Percentiles rank a stretch among this genome's conserved stretches.
These are phyloP conservation scores for Penicillium frequentans DNA, from an alignment of 2,329 filamentous ascomycete species.

Conservation along the genomic window DNA sequence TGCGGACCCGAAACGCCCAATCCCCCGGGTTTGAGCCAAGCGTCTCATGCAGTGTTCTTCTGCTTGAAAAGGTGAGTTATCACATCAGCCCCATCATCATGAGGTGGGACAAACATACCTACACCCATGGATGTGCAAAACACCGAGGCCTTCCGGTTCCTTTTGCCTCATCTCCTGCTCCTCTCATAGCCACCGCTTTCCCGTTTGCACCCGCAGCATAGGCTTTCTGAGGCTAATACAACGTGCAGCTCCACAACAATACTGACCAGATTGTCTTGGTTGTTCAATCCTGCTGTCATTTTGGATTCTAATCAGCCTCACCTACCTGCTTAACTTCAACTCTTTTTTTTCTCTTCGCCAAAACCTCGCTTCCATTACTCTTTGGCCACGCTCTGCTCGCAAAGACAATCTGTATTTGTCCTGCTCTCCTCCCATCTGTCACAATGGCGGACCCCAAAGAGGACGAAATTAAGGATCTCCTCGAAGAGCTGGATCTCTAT, in stretches of 20 bases:
- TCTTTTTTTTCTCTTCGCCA: background rate
- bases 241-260: background rate
- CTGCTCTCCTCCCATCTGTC: background rate
- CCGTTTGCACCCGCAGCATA: slow-evolving; percentile 1
- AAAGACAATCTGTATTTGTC: background rate
- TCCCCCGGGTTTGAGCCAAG: background rate
- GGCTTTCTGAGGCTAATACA: background rate
- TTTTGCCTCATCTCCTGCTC: background rate
- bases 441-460: slow-evolving; percentile 18
- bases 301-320: background rate
- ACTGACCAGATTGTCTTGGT: background rate
- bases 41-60: background rate
- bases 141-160: background rate
- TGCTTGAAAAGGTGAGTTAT: background rate
- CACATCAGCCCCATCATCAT: background rate
- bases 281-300: background rate
- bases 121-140: background rate
- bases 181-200: background rate
- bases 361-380: background rate
- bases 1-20: background rate
- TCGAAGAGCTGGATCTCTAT: slow-evolving; percentile 35
- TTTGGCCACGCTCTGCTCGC: background rate
- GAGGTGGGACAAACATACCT: background rate
- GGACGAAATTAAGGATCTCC: slow-evolving; percentile 29
- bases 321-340: background rate